Evolutionary conservation across 495 filamentous ascomycete genomes (phyloP), one percentile per base, ranked within the genome.

Genomic region (Astrothelium macrocarpum): DNA sequence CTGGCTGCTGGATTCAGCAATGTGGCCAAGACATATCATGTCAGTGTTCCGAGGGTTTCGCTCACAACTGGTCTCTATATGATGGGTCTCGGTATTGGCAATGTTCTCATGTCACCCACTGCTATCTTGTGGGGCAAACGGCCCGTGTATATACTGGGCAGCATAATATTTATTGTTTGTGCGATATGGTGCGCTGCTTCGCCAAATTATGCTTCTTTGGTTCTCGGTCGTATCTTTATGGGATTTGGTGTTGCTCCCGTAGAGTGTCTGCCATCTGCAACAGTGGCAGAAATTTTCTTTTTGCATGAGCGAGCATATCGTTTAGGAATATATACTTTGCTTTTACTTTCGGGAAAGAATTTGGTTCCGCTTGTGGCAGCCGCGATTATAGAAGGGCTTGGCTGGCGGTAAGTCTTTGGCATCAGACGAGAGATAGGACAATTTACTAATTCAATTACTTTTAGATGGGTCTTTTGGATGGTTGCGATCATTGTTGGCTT

Each of bases 211-310:
- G 73, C 79, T 2, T 95, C 90, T 32, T 76, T 98, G 45, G 79
- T 96, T 0, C 68, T 95, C 20, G 94, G 90, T 28, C 82, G 94
- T 36, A 84, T 98, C 53, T 83, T 97, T 62, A 88, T 91, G 74
- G 94, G 94, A 12, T 78, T 97, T 42, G 87, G 91, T 0, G 89
- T 97, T 45, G 90, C 86, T 62, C 90, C 92, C 0, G 90, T 95
- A n/a, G 94, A 98, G 74, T 93, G 90, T 69, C 81, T 98, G 59
- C 94, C 94, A 0, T 95, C 91, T 2, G 94, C 94, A 14, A 95
- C 91, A 0, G 91, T 97, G 66, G 91, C 92, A 9, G 94, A 98
- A 74, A 97, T 97, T 66, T 98, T 90, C 78, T 97, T 96, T 71
- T 78, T 97, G 20, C 94, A 97, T 66, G 94, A 97, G 76, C 80